Evolutionary conservation across 2,329 filamentous ascomycete species (phyloP), one percentile per base, ranked within the genome.

Genomic region (Colletotrichum sp.): DNA sequence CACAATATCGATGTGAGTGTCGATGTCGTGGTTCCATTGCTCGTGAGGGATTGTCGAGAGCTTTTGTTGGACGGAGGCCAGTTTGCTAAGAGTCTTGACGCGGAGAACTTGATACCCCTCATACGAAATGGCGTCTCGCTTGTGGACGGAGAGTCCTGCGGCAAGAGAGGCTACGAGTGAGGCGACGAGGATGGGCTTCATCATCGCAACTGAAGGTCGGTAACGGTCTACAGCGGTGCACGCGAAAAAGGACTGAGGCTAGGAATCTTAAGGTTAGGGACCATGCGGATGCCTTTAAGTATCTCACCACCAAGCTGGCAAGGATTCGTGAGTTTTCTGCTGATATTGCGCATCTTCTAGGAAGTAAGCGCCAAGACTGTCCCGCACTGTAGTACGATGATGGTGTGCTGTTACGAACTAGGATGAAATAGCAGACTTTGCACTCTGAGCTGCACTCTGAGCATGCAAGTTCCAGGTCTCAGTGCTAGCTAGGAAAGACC

Each of bases 51-150:
- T 69, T 4, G 82, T 61, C 7, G 69, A 75, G 2, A 83, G 75
- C 16, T 78, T 62, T 11, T 57, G 36, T 1, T 78, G 64, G 9
- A 81, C 73, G 11, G 74, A 73, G 6, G 77, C 75, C 19, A 78
- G 66, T 16, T 79, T 72, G 16, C 67, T 74, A 4, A 68, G 52
- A 3, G 77, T 77, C 13, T 81, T 78, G 27, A 83, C 72, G 25
- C 86, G 86, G 68, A 86, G 84, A n/a, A 87, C 87, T 77, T 87
- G 87, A 82, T 86, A 87, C 6, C 87, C 87, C 69, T 86, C 81
- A 72, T 89, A 89, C 0, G 84, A 84, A 7, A 86, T 80, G 6
- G 59, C 55, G 34, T 25, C 39, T 19, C 59, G 66, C 39, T 76
- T 72, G 6, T 75, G 52, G 4, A 76, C 27, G 2, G 69, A 65